phyloP scores from a whole-genome alignment of 2,329 filamentous ascomycete species.

The Colletotrichum falcatum region DNA sequence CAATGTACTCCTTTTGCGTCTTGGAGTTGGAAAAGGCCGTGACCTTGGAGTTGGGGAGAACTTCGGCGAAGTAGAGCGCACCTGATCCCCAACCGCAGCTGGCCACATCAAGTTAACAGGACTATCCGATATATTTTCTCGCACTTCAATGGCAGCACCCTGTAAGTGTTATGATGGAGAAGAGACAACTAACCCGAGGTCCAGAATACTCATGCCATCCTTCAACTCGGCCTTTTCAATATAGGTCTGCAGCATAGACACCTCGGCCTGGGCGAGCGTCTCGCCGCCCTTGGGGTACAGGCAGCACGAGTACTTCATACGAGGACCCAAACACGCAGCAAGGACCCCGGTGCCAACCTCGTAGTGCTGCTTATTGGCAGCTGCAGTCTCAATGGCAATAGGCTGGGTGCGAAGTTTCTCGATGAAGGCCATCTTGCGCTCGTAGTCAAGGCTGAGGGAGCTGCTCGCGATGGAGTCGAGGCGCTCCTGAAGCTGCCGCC shows the following conservation, averaged over 20 bases:
- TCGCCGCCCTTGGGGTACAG: conserved; percentile 72
- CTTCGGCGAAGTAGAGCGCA: conserved; percentile 73
- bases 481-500: conserved; percentile 73
- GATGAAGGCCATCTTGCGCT: conserved; percentile 74
- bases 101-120: conserved; percentile 1
- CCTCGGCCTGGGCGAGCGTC: conserved; percentile 74
- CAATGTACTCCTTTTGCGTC: conserved; percentile 77
- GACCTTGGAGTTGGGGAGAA: conserved; percentile 70
- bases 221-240: conserved; percentile 68
- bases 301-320: conserved; percentile 80
- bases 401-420: conserved; percentile 68
- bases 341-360: conserved; percentile 77
- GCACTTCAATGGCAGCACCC: background rate
- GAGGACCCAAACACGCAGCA: conserved; percentile 69
- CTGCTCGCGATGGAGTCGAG: conserved; percentile 65
- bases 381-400: conserved; percentile 75
- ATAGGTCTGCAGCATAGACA: conserved; percentile 74
- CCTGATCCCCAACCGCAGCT: conserved; percentile 78
- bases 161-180: conserved; percentile 33
- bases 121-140: background rate
- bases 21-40: conserved; percentile 77
- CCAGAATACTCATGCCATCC: conserved; percentile 72
- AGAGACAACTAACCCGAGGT: conserved; percentile 64
- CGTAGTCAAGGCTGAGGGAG: conserved; percentile 64
- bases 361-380: conserved; percentile 78